Conservation (phyloP, 495 filamentous ascomycete genomes). For the Apiosordaria backusii region DNA sequence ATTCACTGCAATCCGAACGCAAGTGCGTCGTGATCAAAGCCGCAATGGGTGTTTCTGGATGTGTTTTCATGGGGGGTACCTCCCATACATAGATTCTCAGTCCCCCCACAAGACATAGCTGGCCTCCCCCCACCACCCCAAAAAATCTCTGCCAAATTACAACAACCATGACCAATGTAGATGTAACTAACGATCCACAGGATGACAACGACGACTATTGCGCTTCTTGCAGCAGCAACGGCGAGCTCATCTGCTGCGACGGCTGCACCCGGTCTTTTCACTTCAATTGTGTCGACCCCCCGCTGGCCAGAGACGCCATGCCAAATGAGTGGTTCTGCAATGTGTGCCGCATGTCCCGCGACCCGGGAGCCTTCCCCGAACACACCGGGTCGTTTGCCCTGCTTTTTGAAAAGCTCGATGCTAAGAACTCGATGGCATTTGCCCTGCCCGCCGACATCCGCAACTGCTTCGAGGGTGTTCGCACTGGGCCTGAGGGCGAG, state of each 20-base stretch:
- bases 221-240: conserved; percentile 72
- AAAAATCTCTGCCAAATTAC: conserved; percentile 15
- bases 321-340: conserved; percentile 83
- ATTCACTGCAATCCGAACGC: no score
- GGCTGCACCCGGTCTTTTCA: conserved; percentile 85
- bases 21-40: conserved; percentile 10
- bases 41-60: not conserved
- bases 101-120: not conserved
- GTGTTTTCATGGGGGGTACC: not conserved
- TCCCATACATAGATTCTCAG: not conserved
- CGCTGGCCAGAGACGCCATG: conserved; percentile 60
- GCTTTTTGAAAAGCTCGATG: conserved; percentile 57
- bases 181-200: conserved; percentile 27
- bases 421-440: conserved; percentile 69
- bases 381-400: conserved; percentile 52
- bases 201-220: conserved; percentile 89
- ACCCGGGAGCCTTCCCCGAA: conserved; percentile 34
- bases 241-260: conserved; percentile 89
- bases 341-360: conserved; percentile 52
- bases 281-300: conserved; percentile 78
- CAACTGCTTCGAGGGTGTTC: conserved; percentile 70
- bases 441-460: conserved; percentile 63
- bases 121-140: not conserved
- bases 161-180: not conserved
- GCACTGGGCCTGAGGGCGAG: conserved; percentile 68